Percentiles rank a stretch among this genome's conserved stretches.
Conservation (phyloP, 2,329 filamentous ascomycete species). For the Diplodia corticola region DNA sequence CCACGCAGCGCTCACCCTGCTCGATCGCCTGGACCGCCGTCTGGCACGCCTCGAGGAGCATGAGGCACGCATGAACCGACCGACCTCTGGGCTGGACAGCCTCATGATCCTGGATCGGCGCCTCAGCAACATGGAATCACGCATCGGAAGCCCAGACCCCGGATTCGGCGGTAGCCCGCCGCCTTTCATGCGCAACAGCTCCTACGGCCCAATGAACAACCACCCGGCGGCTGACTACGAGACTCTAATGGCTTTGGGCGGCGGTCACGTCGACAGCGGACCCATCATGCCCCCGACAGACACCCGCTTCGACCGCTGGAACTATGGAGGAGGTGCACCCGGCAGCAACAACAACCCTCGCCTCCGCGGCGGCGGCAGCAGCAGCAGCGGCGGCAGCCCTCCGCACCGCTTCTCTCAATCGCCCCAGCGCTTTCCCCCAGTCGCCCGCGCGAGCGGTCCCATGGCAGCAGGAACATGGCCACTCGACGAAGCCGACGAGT, state of each 20-base stretch:
- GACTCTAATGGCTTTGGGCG: background rate
- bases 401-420: conserved; percentile 7
- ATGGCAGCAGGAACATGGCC: background rate
- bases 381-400: background rate
- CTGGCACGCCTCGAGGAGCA: conserved; percentile 16
- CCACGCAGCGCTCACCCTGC: background rate
- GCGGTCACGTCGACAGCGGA: background rate
- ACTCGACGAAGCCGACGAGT: background rate
- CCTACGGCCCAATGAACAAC: background rate
- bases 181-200: background rate
- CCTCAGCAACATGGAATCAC: conserved; percentile 15
- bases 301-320: conserved; percentile 12
- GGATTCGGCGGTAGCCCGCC: background rate
- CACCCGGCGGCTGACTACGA: background rate
- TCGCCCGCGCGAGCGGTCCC: background rate
- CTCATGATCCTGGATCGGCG: conserved; percentile 13
- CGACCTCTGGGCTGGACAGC: conserved; percentile 6
- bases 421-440: background rate
- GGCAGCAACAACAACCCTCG: background rate
- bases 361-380: background rate
- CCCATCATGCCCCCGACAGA: conserved; percentile 5
- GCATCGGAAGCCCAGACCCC: background rate
- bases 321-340: background rate
- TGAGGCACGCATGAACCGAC: conserved; percentile 2
- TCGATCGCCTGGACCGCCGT: conserved; percentile 22